Conservation (phyloP, 176 grass and related monocot genomes). For the Oropetium thomaeum region DNA sequence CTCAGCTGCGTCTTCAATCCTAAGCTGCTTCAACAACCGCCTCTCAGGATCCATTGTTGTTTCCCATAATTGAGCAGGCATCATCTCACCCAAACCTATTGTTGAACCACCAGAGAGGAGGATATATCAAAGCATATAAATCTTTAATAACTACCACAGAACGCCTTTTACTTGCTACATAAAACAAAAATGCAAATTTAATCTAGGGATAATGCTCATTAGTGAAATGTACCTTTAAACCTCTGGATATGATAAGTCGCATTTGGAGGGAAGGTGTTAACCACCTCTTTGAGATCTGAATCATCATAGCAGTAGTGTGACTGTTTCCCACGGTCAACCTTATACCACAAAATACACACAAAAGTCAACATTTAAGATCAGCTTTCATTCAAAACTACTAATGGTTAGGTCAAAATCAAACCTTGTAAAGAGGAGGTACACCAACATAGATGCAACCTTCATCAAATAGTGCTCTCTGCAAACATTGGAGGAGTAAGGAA, state of each 20-base stretch:
- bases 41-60: conserved; percentile 92
- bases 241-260: conserved; percentile 46
- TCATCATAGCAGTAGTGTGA: conserved; percentile 89
- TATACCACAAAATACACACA: conserved; percentile 30
- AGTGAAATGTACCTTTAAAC: conserved; percentile 6
- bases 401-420: conserved; percentile 20
- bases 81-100: conserved; percentile 96
- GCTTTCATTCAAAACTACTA: not conserved
- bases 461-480: conserved; percentile 92
- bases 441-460: conserved; percentile 97
- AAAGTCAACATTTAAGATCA: conserved; percentile 7
- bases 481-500: conserved; percentile 11
- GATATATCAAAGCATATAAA: conserved; percentile 16
- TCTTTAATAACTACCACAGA: not conserved
- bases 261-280: conserved; percentile 76
- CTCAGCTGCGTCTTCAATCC: conserved; percentile 81
- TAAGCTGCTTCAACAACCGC: conserved; percentile 87
- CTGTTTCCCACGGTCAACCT: conserved; percentile 98
- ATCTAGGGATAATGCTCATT: not conserved
- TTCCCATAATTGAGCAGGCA: conserved; percentile 93
- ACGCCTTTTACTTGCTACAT: not conserved
- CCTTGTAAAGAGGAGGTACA: conserved; percentile 98
- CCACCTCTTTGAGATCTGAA: conserved; percentile 62
- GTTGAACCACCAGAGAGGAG: conserved; percentile 21
- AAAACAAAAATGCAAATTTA: not conserved